Base-by-base conservation (phyloP, 2,329 filamentous ascomycete species). In the Grosmannia serpens region DNA sequence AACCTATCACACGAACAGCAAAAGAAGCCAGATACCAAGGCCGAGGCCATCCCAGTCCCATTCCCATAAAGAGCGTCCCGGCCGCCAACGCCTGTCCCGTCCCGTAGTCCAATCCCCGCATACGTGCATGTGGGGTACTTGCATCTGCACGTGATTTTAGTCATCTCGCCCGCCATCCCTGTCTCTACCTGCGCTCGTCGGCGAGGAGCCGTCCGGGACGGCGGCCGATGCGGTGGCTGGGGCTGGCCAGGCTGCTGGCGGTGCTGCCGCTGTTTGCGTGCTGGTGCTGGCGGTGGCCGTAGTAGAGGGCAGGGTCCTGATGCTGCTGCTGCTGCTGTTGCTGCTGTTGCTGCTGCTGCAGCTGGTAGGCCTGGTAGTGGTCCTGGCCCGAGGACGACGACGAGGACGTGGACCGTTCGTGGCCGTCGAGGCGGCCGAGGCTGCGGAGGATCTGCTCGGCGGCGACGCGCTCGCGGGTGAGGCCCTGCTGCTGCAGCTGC, bases 401-500 rank as follows among this genome's bases (percentile, higher is more conserved):
- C 10, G 35, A 11, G 6, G 35, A 38, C 10, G 11, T 31, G 17
- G 35, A 38, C 1, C 35, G 35, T 10, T 47, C 53, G 17, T 47
- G 38, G 8, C 54, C 54, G 3, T 56, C 54, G 54, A 56, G 54
- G 17, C 54, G 54, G 20, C 54, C 54, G 11, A 56, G 27, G 4
- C 54, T 56, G 29, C 54, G 54, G 11, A 56, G n/a, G n/a, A 56
- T 56, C 54, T 56, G 54, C 38, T 56, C 54, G 3, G 54, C 54
- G 4, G 54, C 54, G 1, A 56, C 46, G 29, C 55, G 46, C 17
- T 56, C 55, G 15, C 55, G 55, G 17, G 55, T 38, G 44, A 33
- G 47, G n/a, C 46, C 29, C 20, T 53, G 49, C 47, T 61, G 65
- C 49, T 62, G 61, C 58, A 66, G 67, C 62, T 69, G 67, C 55